Evolutionary conservation across 257 asterid species (phyloP), one percentile per base, ranked within the genome.

Genomic region (Solanum gandarillasii): DNA sequence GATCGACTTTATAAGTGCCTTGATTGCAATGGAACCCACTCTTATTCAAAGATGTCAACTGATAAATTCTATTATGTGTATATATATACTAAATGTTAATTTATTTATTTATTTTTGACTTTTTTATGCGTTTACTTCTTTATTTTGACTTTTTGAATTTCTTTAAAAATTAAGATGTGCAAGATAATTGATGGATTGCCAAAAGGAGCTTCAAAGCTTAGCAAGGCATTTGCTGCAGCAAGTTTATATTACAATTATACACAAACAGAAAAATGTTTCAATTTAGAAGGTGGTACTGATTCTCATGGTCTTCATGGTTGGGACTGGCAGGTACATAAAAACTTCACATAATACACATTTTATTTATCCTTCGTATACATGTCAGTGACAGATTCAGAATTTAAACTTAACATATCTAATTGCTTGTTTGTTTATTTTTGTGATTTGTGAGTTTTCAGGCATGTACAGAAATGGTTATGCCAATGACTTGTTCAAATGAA

Each of bases 391-490:
- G 18, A 21, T 74, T 36, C 31, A 35, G 11, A 35, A 74, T 74
- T 21, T 74, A 35, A 72, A 32, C 23, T 46, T 48, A 13, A 48
- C 60, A 48, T 48, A 46, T 46, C 8, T 48, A 71, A 14, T 46
- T 39, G 18, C 25, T 11, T 38, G 25, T 82, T 72, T 4, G 43
- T 43, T 18, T 72, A 34, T 34, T 4, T 48, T 6, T 41, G 7
- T 86, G 87, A 8, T 46, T 81, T 78, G 9, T 82, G 43, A 20
- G 62, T 90, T 58, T 70, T 78, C 89, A 94, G 98, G 95, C 98
- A 60, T 95, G 98, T 73, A 95, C 98, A 38, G 98, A 95, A 90
- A 95, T 95, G 98, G 98, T 94, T 32, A 94, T 94, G 98, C 98
- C 96, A 18, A 90, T 93, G 94, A 86, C 88, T 23, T 90, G 92